Evolutionary conservation across 2,329 filamentous ascomycete species (phyloP).

Genomic region (Microcyclosporella mali): DNA sequence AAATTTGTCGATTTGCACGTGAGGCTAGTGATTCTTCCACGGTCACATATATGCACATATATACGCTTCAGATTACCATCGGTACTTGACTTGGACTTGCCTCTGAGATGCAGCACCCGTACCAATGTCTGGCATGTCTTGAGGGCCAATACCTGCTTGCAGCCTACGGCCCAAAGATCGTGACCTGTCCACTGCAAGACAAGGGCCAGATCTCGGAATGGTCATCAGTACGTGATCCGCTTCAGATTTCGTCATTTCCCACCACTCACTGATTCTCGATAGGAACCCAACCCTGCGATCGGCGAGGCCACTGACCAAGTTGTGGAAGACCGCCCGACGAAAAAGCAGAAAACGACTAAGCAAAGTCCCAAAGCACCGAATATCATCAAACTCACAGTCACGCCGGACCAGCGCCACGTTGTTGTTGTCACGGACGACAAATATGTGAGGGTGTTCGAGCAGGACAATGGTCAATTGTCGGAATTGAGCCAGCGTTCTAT

Average conservation of each 20-base stretch:
- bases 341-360: slow-evolving; percentile 30
- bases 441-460: slow-evolving; percentile 71
- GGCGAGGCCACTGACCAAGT: slow-evolving; percentile 4
- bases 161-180: slow-evolving; percentile 65
- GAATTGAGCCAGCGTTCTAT: slow-evolving; percentile 72
- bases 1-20: no score
- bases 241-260: background rate
- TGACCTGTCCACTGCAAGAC: slow-evolving; percentile 57
- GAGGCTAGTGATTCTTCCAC: no score
- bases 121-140: slow-evolving; percentile 35
- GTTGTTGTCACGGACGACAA: slow-evolving; percentile 88
- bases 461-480: slow-evolving; percentile 56
- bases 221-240: slow-evolving; percentile 35
- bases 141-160: slow-evolving; percentile 56
- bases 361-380: slow-evolving; percentile 44
- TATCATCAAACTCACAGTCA: slow-evolving; percentile 62
- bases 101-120: slow-evolving; percentile 34
- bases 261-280: background rate
- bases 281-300: background rate
- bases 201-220: slow-evolving; percentile 57
- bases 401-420: slow-evolving; percentile 60
- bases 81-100: no score
- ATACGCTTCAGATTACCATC: no score
- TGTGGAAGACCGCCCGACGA: slow-evolving; percentile 22
- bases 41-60: no score